These are phyloP conservation scores for Tylopilus intermedius DNA, from an alignment of 768 basidiomycete genomes.

Conservation along the genomic window DNA sequence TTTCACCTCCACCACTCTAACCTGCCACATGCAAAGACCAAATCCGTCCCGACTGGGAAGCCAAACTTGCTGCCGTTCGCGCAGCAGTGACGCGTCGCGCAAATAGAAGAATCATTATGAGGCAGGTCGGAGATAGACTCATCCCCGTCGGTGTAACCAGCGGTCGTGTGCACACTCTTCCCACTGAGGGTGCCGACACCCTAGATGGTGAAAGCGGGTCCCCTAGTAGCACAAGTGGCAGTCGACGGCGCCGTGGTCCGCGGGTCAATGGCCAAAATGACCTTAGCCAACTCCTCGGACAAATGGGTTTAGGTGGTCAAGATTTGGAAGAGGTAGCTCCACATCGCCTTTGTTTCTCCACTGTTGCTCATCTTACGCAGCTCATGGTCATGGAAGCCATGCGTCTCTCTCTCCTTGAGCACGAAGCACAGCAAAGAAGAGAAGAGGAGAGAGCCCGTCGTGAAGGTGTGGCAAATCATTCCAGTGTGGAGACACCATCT, in stretches of 20 bases:
- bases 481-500: constrained; percentile 24
- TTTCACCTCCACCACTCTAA: constrained; percentile 7
- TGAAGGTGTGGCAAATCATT: constrained; percentile 36
- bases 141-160: constrained; percentile 96
- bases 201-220: constrained; percentile 35
- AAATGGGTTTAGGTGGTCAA: constrained; percentile 72
- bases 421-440: constrained; percentile 86
- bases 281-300: constrained; percentile 55
- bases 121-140: constrained; percentile 94
- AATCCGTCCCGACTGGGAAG: constrained; percentile 98
- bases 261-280: constrained; percentile 48
- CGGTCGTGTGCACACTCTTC: constrained; percentile 68
- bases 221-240: constrained; percentile 35
- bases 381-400: constrained; percentile 99
- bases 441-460: constrained; percentile 66
- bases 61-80: constrained; percentile 87
- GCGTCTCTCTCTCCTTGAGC: constrained; percentile 89
- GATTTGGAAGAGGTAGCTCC: constrained; percentile 83
- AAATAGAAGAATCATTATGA: constrained; percentile 95
- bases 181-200: constrained; percentile 48
- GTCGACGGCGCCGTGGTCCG: constrained; percentile 58
- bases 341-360: constrained; percentile 21
- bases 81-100: constrained; percentile 96
- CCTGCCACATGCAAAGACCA: constrained; percentile 54
- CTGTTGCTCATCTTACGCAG: constrained; percentile 37